Conservation (phyloP, 495 filamentous ascomycete genomes). For the Penicillium paxilli region DNA sequence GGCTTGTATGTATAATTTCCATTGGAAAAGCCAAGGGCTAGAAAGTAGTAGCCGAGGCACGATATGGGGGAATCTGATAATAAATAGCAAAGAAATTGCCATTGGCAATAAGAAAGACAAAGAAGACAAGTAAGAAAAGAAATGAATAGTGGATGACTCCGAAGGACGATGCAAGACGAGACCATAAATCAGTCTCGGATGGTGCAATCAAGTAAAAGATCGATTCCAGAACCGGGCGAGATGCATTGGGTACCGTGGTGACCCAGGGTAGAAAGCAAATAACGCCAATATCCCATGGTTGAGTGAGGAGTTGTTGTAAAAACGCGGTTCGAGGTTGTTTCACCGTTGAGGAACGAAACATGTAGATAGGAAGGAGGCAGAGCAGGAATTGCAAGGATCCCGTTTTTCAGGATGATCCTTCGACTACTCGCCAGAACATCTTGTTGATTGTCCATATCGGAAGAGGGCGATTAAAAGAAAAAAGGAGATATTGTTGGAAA, state of each 20-base stretch:
- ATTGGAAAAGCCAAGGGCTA: slow-evolving; percentile 23
- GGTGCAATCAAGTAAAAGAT: slow-evolving; percentile 14
- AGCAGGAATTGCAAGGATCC: neutral
- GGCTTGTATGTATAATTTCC: slow-evolving; percentile 13
- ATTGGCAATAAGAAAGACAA: neutral
- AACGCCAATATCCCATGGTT: slow-evolving; percentile 19
- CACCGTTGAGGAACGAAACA: neutral
- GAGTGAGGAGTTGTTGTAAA: slow-evolving; percentile 10
- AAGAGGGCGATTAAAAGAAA: slow-evolving; percentile 15
- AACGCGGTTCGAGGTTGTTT: neutral
- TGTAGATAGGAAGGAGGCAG: neutral
- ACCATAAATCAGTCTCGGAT: slow-evolving; percentile 7
- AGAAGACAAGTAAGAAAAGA: slow-evolving; percentile 2
- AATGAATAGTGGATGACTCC: slow-evolving; percentile 11
- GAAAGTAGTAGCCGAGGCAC: slow-evolving; percentile 29
- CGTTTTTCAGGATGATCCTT: neutral
- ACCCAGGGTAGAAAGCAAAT: slow-evolving; percentile 3
- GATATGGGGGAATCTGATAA: slow-evolving; percentile 24
- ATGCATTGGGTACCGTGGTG: slow-evolving; percentile 11
- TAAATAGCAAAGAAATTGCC: slow-evolving; percentile 5
- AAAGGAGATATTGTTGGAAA: slow-evolving; percentile 4
- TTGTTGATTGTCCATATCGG: slow-evolving; percentile 8
- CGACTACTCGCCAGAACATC: neutral
- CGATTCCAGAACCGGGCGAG: slow-evolving; percentile 17
- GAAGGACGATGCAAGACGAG: slow-evolving; percentile 17